Base-by-base conservation (phyloP, 176 grass and related monocot species). In the Lolium perenne region DNA sequence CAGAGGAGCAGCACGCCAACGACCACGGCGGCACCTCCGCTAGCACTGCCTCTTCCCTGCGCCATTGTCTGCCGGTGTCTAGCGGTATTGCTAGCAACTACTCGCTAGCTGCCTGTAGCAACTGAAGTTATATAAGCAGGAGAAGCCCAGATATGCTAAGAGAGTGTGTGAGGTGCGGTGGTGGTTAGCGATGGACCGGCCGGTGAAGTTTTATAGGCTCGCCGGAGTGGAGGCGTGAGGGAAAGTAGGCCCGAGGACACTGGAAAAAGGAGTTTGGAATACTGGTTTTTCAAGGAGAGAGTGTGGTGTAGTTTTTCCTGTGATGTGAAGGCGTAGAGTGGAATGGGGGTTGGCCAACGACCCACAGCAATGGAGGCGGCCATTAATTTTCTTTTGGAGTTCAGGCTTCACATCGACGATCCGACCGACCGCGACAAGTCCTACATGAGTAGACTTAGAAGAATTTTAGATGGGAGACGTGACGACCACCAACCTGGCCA, bases 41-140 rank as follows among this genome's bases (percentile, higher is more conserved):
- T 8, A 43, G 41, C 41, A 47, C 66, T 79, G 79, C 90, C 88
- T 65, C 90, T 90, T 92, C 85, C 88, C 84, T 82, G 89, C 8
- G 60, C 9, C 60, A 41, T 41, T 41, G 6, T 41, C 41, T 43
- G 41, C 7, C 41, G 40, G 40, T 41, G 6, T 6, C 40, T 41
- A 41, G 40, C 40, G 10, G 49, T 86, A 82, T 85, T 17, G 54
- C 20, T 18, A 77, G 26, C 12, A 21, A 12, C 21, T 35, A 35
- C 29, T 29, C 29, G 32, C 32, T 35, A 35, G 32, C 32, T 9
- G 9, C 57, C 21, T 18, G 40, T 1, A 45, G 41, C 41, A 7
- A 8, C 41, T 10, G 8, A 47, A 47, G 1, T 10, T 8, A 43
- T 8, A 8, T 43, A 43, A 6, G 41, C 7, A 43, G 46, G 8